Percentiles rank a stretch among this genome's conserved stretches.
Evolutionary conservation across 164 flowering plant species (phyloP).

Genomic region (Echeveria elegans): DNA sequence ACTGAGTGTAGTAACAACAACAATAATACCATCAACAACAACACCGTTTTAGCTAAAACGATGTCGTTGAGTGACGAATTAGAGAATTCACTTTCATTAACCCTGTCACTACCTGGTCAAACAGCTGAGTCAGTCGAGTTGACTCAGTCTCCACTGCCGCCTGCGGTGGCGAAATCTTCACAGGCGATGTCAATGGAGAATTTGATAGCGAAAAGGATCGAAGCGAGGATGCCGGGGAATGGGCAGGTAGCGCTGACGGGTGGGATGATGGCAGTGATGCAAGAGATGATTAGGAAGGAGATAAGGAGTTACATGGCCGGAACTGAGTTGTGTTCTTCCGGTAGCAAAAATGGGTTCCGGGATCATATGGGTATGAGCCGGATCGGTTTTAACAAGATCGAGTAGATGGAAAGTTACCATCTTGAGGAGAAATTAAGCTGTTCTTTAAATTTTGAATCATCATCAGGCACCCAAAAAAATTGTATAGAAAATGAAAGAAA

Average conservation of each 20-base stretch:
- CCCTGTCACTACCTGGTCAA: slow-evolving; percentile 57
- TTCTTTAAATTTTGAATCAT: too few species aligned
- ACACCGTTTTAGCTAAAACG: too few species aligned
- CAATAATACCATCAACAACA: slow-evolving; percentile 17
- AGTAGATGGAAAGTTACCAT: slow-evolving; percentile 10
- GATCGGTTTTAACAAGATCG: slow-evolving; percentile 25
- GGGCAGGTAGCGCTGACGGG: slow-evolving; percentile 28
- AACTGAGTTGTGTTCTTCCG: slow-evolving; percentile 24
- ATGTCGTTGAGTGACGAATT: slow-evolving; percentile 18
- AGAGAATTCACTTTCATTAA: slow-evolving; percentile 37
- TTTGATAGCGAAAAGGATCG: slow-evolving; percentile 5
- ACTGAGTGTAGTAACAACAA: slow-evolving; percentile 30
- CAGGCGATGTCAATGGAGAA: neutral
- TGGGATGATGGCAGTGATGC: slow-evolving; percentile 67
- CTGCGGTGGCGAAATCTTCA: too few species aligned
- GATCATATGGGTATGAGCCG: slow-evolving; percentile 22
- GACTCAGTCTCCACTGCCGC: slow-evolving; percentile 15
- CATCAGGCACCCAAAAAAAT: too few species aligned
- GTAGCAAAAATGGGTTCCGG: slow-evolving; percentile 29
- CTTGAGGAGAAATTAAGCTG: neutral
- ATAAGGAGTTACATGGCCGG: slow-evolving; percentile 73
- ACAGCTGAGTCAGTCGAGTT: slow-evolving; percentile 14
- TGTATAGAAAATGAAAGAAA: too few species aligned
- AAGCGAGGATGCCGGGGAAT: slow-evolving; percentile 17
- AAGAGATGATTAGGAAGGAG: slow-evolving; percentile 80